phyloP scores from a whole-genome alignment of 495 filamentous ascomycete species.

The Echria macrotheca region DNA sequence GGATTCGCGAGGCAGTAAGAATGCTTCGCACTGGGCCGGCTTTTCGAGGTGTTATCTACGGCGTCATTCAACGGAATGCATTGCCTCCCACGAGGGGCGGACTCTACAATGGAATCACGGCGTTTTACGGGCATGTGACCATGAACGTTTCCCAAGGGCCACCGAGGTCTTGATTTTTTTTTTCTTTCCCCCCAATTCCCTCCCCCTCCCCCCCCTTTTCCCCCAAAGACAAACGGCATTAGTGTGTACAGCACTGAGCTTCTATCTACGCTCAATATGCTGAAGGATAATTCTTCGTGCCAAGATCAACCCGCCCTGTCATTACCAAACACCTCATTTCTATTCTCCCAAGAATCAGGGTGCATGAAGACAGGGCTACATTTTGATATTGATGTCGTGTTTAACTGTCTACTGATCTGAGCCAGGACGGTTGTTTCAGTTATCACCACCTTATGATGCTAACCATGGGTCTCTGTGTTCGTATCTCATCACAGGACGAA shows the following conservation, averaged over 20 bases:
- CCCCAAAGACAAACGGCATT: conserved; percentile 62
- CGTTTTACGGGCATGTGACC: too few species aligned
- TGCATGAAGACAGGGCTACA: conserved; percentile 92
- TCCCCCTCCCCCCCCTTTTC: neutral
- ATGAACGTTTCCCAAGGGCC: too few species aligned
- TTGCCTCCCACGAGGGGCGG: conserved; percentile 24
- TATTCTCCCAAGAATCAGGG: conserved; percentile 52
- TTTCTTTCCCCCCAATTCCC: neutral
- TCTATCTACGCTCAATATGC: conserved; percentile 63
- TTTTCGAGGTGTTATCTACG: conserved; percentile 33
- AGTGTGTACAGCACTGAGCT: conserved; percentile 98
- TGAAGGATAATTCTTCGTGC: conserved; percentile 98
- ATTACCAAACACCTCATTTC: conserved; percentile 88
- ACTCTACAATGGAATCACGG: too few species aligned
- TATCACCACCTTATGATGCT: too few species aligned
- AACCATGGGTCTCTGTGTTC: too few species aligned
- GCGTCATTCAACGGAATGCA: conserved; percentile 29
- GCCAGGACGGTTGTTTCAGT: too few species aligned
- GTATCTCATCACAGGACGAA: too few species aligned
- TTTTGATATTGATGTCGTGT: conserved; percentile 14
- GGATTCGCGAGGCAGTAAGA: conserved; percentile 22
- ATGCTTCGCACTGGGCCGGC: conserved; percentile 22
- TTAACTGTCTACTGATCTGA: too few species aligned
- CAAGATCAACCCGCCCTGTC: conserved; percentile 69
- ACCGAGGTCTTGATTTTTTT: too few species aligned